Percentiles rank a stretch among this genome's conserved stretches.
phyloP scores from a whole-genome alignment of 169 alveolate species.

The Eimeria maxima region DNA sequence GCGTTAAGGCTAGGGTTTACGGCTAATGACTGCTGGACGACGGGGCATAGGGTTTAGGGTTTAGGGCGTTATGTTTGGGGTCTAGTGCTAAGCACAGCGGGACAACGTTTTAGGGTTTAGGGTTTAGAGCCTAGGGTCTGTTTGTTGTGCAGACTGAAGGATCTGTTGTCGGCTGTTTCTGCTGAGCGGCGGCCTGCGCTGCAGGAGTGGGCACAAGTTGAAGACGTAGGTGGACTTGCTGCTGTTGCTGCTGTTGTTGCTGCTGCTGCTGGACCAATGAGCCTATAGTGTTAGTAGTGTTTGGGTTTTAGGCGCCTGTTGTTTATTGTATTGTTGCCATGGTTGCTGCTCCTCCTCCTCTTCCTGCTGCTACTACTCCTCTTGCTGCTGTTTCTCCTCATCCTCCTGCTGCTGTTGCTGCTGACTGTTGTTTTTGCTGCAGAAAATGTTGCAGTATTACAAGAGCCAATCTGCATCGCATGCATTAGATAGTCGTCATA shows the following conservation, averaged over 20 bases:
- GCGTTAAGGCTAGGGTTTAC: neutral
- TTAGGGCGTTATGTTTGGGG: neutral
- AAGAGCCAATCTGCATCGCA: slow-evolving; percentile 17
- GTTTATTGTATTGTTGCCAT: neutral
- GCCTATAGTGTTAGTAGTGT: too few species aligned
- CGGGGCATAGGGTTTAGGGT: neutral
- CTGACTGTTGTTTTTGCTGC: neutral
- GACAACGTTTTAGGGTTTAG: neutral
- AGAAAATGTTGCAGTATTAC: slow-evolving; percentile 55
- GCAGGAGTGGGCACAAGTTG: slow-evolving; percentile 39
- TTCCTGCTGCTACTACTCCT: neutral
- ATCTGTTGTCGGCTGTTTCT: neutral
- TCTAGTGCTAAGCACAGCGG: neutral
- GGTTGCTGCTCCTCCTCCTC: neutral
- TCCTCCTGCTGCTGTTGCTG: slow-evolving; percentile 1
- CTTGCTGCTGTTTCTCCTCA: neutral
- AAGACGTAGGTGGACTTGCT: neutral
- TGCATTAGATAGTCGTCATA: slow-evolving; percentile 34
- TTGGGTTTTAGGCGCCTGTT: neutral
- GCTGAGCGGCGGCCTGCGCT: slow-evolving; percentile 41
- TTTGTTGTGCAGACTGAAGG: slow-evolving; percentile 13
- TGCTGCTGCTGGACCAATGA: neutral
- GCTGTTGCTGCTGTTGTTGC: neutral
- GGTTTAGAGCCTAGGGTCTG: neutral
- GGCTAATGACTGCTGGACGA: too few species aligned